Percentiles rank a stretch among this genome's conserved stretches.
These are phyloP conservation scores for Fraxinus pennsylvanica DNA, from an alignment of 257 asterid species.

Conservation along the genomic window DNA sequence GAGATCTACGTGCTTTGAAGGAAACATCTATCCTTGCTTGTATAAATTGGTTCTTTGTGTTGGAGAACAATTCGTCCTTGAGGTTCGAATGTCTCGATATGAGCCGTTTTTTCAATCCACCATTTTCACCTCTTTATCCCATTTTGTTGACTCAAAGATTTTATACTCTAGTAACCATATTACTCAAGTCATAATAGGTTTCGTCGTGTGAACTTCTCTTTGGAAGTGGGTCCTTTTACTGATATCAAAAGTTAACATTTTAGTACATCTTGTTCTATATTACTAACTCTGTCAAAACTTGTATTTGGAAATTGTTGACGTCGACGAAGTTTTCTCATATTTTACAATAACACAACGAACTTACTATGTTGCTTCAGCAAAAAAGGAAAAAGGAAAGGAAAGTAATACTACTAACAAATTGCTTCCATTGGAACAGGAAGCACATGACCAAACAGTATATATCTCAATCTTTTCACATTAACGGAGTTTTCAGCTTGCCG, in stretches of 20 bases:
- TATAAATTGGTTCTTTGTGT: neutral
- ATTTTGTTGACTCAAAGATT: neutral
- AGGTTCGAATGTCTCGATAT: neutral
- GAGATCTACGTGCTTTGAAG: neutral
- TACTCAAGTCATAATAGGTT: neutral
- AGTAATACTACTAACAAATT: neutral
- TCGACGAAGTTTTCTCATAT: neutral
- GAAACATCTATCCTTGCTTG: neutral
- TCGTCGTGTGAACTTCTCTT: neutral
- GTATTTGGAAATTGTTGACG: neutral
- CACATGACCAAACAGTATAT: neutral
- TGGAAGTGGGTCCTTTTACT: neutral
- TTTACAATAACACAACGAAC: neutral
- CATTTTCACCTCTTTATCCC: neutral
- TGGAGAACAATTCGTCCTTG: neutral
- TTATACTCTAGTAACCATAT: neutral
- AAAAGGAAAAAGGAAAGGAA: no score
- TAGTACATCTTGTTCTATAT: neutral
- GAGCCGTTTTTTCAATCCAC: neutral
- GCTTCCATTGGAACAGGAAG: neutral
- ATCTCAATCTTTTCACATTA: no score
- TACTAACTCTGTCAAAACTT: neutral
- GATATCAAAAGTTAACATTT: neutral
- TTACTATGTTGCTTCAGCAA: neutral
- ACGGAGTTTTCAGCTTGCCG: no score